Base-by-base conservation (phyloP, 2,329 filamentous ascomycete genomes). In the Aspergillus alliaceus region DNA sequence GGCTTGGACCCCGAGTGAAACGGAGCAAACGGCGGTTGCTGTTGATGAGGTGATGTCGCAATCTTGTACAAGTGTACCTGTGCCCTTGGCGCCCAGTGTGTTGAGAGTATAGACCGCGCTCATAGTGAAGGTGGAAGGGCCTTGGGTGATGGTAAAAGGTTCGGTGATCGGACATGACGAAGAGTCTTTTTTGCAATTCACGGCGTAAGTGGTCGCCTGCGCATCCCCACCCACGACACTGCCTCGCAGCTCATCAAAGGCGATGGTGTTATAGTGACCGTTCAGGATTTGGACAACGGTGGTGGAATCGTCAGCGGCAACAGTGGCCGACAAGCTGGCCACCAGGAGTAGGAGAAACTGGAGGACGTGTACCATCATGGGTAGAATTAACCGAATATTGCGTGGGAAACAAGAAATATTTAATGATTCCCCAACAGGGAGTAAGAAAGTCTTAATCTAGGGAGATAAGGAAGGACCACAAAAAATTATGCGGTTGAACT, bases 71-170 rank as follows among this genome's bases (percentile, higher is more conserved):
- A 62, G 15, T 7, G 63, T 61, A 15, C 57, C 8, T 2, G 35
- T 58, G 9, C 39, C 59, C 3, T 54, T 32, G 5, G 54, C 40
- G 6, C 58, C 60, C 18, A 22, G 1, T 3, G 40, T 51, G 24
- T 42, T 42, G 24, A 56, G 53, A 4, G 61, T 20, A 32, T 56
- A 58, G 24, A 57, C 49, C n/a, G 59, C 59, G 20, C 49, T 55
- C 22, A 59, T 25, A 24, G 51, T 51, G 32, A 52, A 63, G 48
- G 63, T 66, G 12, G 64, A 66, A 8, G 62, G 63, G 4, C 64
- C 63, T 35, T 62, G 51, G 24, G 62, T 64, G 3, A 63, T 24
- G 49, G 64, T 66, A 11, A 62, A 12, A 2, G 62, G 63, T 14
- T 52, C 54, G 4, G 51, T 34, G 7, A 59, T 48, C 3, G 27